Evolutionary conservation across 352 stramenopile genomes (phyloP), one percentile per base, ranked within the genome.

Genomic region (Phytophthora hybrid): DNA sequence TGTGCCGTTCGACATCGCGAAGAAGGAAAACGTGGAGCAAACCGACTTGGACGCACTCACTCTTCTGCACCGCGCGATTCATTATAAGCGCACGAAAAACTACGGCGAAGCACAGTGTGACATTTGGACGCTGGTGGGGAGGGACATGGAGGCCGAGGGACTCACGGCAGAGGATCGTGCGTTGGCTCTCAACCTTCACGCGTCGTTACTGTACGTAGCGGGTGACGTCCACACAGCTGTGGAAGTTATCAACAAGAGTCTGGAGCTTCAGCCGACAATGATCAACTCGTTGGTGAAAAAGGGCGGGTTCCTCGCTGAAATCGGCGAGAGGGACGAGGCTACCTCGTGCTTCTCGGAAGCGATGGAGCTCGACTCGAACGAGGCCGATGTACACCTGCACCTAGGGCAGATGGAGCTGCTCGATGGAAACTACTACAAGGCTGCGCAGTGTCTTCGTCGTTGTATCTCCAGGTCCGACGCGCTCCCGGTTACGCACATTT

Each of bases 241-340:
- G 19, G 84, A 88, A 1, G 78, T 80, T 23, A 95, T 96, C 63
- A 76, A 77, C 11, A 69, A 87, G 74, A 88, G 84, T 19, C 60
- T 96, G 49, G 74, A 72, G 52, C 63, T 95, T 21, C 76, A 88
- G 8, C 79, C 85, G 29, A 71, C 66, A 21, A 73, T 80, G 11
- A 84, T 93, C 46, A 95, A 95, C 52, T 81, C 80, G 5, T 66
- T 93, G 11, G 84, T 95, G 63, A 96, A 96, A 73, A 94, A 94
- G 65, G 89, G 85, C 11, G 88, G 88, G 0, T 96, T 96, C 62
- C 67, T 96, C 29, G 85, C 85, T 14, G 89, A 96, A 67, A 64
- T 94, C 26, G 89, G 89, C 13, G 82, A 91, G 1, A 83, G 83
- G 47, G 83, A 88, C n/a, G 79, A 85, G 13, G 89, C 89, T 7